These are phyloP conservation scores for Rhodotorula taiwanensis DNA, from an alignment of 768 basidiomycete species.

Conservation along the genomic window DNA sequence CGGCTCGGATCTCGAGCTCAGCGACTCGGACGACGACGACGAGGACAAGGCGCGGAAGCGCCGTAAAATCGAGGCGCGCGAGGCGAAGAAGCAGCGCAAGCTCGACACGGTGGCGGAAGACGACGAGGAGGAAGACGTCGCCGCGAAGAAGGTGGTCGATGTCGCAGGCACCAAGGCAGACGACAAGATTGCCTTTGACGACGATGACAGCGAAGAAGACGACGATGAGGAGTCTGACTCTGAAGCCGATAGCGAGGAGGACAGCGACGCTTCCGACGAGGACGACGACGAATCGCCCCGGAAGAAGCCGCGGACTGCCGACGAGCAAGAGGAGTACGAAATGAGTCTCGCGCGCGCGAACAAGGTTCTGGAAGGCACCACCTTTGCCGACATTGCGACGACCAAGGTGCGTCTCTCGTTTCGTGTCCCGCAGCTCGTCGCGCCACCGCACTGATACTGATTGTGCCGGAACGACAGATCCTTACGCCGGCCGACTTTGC, in stretches of 20 bases:
- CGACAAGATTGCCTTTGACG: conserved; percentile 34
- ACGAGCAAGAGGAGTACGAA: conserved; percentile 32
- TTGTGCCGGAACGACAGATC: conserved; percentile 54
- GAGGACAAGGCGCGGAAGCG: conserved; percentile 38
- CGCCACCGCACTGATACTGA: background rate
- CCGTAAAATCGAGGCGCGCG: conserved; percentile 14
- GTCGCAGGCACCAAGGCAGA: conserved; percentile 18
- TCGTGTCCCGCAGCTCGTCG: background rate
- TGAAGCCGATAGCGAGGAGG: conserved; percentile 11
- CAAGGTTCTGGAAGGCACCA: conserved; percentile 43
- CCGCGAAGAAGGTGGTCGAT: conserved; percentile 29
- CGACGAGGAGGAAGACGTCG: conserved; percentile 46
- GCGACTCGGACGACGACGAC: conserved; percentile 64
- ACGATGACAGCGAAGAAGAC: conserved; percentile 15
- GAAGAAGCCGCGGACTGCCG: conserved; percentile 1
- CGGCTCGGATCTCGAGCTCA: conserved; percentile 61
- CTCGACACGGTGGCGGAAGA: conserved; percentile 46
- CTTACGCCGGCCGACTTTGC: conserved; percentile 96
- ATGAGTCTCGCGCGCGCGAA: conserved; percentile 38
- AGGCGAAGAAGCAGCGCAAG: conserved; percentile 34
- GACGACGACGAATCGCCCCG: conserved; percentile 8
- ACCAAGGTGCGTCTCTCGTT: conserved; percentile 56
- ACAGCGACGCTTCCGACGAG: conserved; percentile 18
- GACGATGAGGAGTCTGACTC: conserved; percentile 7
- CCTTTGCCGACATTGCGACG: conserved; percentile 64